These are phyloP conservation scores for Phytopythium montanum DNA, from an alignment of 352 stramenopile species.

Conservation along the genomic window DNA sequence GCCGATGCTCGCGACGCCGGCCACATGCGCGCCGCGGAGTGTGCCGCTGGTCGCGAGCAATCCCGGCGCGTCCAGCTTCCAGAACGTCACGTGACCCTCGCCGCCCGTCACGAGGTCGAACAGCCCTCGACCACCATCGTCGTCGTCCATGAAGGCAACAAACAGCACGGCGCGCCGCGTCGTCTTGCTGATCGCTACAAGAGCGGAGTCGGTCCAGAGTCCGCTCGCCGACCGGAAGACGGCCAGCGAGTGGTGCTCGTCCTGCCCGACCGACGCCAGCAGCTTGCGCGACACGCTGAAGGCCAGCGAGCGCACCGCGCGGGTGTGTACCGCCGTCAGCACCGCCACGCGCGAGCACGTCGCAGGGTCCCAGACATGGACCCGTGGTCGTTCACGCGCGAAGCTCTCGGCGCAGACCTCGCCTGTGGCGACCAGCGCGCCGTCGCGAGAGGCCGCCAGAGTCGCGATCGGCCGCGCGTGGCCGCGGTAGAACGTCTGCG, in stretches of 20 bases:
- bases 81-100: slow-evolving; percentile 69
- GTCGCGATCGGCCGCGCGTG: slow-evolving; percentile 61
- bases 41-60: slow-evolving; percentile 52
- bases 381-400: slow-evolving; percentile 47
- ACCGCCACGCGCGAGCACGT: slow-evolving; percentile 43
- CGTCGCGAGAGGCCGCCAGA: slow-evolving; percentile 38
- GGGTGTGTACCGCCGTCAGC: slow-evolving; percentile 61
- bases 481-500: slow-evolving; percentile 58
- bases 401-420: slow-evolving; percentile 65
- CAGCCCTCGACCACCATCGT: slow-evolving; percentile 26
- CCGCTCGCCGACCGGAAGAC: slow-evolving; percentile 59
- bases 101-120: slow-evolving; percentile 62
- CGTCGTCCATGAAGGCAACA: slow-evolving; percentile 55
- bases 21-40: slow-evolving; percentile 43
- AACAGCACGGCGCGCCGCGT: slow-evolving; percentile 59
- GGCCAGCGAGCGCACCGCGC: slow-evolving; percentile 60
- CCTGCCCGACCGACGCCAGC: slow-evolving; percentile 62
- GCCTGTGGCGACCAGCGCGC: slow-evolving; percentile 60
- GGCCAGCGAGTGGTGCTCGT: slow-evolving; percentile 71
- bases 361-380: slow-evolving; percentile 39
- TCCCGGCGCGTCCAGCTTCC: slow-evolving; percentile 45
- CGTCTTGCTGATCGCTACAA: slow-evolving; percentile 45
- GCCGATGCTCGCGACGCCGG: background rate
- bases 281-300: slow-evolving; percentile 45
- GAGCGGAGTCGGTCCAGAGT: slow-evolving; percentile 56